Evolutionary conservation across 2,329 filamentous ascomycete genomes (phyloP).

Genomic region (Bisporella sp.): DNA sequence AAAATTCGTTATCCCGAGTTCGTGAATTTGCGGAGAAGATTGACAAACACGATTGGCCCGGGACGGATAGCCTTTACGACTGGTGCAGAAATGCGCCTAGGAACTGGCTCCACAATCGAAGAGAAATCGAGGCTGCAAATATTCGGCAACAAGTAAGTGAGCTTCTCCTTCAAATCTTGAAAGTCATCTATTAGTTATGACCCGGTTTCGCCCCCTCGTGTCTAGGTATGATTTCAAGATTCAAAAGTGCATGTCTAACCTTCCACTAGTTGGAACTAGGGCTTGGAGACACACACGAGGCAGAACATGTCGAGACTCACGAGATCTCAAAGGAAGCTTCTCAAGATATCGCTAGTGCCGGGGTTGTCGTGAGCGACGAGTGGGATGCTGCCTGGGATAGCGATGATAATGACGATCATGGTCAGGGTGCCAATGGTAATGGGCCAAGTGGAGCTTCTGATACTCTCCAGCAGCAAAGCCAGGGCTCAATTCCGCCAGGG

Average conservation of each 20-base stretch:
- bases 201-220: too few relatives aligned
- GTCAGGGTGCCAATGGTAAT: constrained; percentile 13
- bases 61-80: constrained; percentile 56
- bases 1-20: constrained; percentile 60
- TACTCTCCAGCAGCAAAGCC: neutral
- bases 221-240: too few relatives aligned
- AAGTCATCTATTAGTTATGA: too few relatives aligned
- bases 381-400: constrained; percentile 75
- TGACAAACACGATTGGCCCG: constrained; percentile 54
- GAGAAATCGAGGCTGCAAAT: constrained; percentile 69
- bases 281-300: constrained; percentile 45
- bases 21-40: constrained; percentile 58
- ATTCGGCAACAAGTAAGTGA: constrained; percentile 62
- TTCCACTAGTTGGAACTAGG: neutral
- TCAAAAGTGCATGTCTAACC: too few relatives aligned
- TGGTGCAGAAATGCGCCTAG: constrained; percentile 78
- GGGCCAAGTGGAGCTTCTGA: constrained; percentile 14
- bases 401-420: constrained; percentile 48
- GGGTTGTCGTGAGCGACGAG: constrained; percentile 40
- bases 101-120: constrained; percentile 79
- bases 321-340: constrained; percentile 63
- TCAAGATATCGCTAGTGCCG: constrained; percentile 52
- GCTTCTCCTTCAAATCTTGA: too few relatives aligned
- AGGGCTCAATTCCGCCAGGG: too few relatives aligned
- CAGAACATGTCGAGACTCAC: constrained; percentile 81